These are phyloP conservation scores for Eucalyptus virginea DNA, from an alignment of 345 rosid genomes.

Conservation along the genomic window DNA sequence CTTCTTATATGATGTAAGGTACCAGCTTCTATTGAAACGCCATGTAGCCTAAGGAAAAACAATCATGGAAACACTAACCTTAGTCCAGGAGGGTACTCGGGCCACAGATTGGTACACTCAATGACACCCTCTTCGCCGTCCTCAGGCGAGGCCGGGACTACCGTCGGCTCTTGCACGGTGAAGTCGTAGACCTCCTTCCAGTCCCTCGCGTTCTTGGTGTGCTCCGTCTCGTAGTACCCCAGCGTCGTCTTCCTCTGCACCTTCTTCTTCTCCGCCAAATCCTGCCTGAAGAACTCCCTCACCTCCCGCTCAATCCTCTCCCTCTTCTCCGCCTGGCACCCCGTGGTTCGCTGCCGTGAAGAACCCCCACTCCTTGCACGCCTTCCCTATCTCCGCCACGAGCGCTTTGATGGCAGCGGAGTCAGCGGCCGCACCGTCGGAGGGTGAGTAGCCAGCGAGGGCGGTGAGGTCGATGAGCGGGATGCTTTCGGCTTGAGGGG, in stretches of 20 bases:
- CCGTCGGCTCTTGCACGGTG: constrained; percentile 28
- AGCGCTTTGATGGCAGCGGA: neutral
- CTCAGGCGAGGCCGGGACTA: constrained; percentile 36
- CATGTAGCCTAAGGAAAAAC: neutral
- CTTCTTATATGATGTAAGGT: neutral
- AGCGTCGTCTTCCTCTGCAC: constrained; percentile 28
- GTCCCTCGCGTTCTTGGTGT: constrained; percentile 53
- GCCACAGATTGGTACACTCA: constrained; percentile 42
- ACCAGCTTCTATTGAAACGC: neutral
- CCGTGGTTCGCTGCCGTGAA: constrained; percentile 19
- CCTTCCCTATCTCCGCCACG: constrained; percentile 9
- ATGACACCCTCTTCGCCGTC: constrained; percentile 14
- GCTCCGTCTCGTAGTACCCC: constrained; percentile 59
- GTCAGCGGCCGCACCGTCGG: neutral
- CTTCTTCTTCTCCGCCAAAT: constrained; percentile 36
- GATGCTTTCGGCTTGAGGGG: neutral
- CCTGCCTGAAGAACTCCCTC: constrained; percentile 29
- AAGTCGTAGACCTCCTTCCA: constrained; percentile 65
- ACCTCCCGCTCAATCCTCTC: constrained; percentile 6
- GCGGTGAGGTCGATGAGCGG: constrained; percentile 19
- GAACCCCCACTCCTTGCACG: constrained; percentile 29
- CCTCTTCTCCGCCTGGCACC: constrained; percentile 11
- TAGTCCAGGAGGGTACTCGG: constrained; percentile 29
- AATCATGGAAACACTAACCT: constrained; percentile 11
- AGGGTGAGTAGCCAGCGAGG: neutral